These are phyloP conservation scores for Exophiala spinifera DNA, from an alignment of 2,329 filamentous ascomycete genomes.

Conservation along the genomic window DNA sequence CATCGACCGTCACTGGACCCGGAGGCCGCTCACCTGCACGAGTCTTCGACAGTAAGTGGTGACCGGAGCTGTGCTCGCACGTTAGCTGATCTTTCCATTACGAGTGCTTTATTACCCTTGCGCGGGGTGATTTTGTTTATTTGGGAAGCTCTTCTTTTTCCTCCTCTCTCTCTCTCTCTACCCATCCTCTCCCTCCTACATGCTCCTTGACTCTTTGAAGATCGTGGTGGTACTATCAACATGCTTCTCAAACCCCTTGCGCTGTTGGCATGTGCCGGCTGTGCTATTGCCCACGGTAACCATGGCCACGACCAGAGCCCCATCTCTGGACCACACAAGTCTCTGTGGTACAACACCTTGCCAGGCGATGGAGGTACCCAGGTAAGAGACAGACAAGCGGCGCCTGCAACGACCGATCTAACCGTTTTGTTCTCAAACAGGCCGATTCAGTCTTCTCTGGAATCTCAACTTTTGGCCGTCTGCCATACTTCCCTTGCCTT, in stretches of 20 bases:
- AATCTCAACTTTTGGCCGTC: conserved; percentile 78
- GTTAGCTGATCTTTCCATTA: conserved; percentile 12
- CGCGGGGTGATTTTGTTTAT: neutral
- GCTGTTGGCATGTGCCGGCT: conserved; percentile 43
- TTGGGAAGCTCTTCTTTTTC: neutral
- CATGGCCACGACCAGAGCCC: conserved; percentile 57
- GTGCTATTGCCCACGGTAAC: conserved; percentile 58
- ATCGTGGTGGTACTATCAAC: conserved; percentile 1
- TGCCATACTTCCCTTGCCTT: conserved; percentile 75
- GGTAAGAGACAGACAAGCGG: conserved; percentile 45
- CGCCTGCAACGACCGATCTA: neutral
- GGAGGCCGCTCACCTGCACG: neutral
- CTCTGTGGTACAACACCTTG: conserved; percentile 77
- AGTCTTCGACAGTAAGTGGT: neutral
- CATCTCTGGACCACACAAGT: conserved; percentile 66
- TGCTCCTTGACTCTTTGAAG: neutral
- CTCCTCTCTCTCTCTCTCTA: neutral
- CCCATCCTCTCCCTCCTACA: neutral
- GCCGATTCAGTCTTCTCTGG: conserved; percentile 86
- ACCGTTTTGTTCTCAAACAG: conserved; percentile 41
- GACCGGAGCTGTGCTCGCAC: neutral
- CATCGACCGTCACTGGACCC: neutral
- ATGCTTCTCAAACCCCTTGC: conserved; percentile 27
- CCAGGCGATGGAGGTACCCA: conserved; percentile 83
- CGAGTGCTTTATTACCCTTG: conserved; percentile 2